Percentiles rank a stretch among this genome's conserved stretches.
phyloP scores from a whole-genome alignment of 2,329 filamentous ascomycete species.

The Colletotrichum agaves region DNA sequence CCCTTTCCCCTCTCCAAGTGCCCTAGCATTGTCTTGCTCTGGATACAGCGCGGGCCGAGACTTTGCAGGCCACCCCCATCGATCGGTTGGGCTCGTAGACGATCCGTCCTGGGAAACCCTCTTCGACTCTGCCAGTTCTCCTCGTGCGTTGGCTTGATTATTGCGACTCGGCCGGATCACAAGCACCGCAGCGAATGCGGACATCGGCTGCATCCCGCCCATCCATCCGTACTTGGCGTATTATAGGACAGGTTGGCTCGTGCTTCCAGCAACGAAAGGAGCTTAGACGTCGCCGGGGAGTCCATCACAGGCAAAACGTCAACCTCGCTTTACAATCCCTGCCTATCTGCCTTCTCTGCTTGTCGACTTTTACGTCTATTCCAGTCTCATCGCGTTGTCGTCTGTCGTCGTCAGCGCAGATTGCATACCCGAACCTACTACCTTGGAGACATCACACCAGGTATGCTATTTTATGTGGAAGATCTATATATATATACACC shows the following conservation, averaged over 20 bases:
- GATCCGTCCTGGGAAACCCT: neutral
- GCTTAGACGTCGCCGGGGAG: conserved; percentile 7
- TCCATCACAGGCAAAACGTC: conserved; percentile 7
- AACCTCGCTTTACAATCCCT: conserved; percentile 4
- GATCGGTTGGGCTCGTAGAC: neutral
- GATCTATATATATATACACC: no score
- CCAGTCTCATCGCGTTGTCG: conserved; percentile 10
- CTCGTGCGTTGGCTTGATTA: neutral
- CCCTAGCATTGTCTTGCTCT: neutral
- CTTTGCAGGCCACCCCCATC: neutral
- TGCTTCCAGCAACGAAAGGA: neutral
- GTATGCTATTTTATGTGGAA: neutral
- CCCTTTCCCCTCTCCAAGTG: neutral
- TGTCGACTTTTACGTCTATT: conserved; percentile 14
- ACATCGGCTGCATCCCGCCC: conserved; percentile 5
- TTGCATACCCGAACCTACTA: conserved; percentile 9
- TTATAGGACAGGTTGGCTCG: neutral
- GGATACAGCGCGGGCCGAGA: conserved; percentile 8
- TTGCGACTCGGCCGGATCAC: neutral
- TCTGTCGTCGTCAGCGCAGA: neutral
- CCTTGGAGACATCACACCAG: neutral
- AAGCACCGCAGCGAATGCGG: conserved; percentile 2
- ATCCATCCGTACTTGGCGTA: conserved; percentile 1
- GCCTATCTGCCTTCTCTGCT: conserved; percentile 6
- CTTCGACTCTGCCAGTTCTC: neutral